A percentile compares a stretch with the other conserved stretches of the same genome.
Evolutionary conservation across 257 asterid genomes (phyloP).

Genomic region (Anisodus acutangulus): DNA sequence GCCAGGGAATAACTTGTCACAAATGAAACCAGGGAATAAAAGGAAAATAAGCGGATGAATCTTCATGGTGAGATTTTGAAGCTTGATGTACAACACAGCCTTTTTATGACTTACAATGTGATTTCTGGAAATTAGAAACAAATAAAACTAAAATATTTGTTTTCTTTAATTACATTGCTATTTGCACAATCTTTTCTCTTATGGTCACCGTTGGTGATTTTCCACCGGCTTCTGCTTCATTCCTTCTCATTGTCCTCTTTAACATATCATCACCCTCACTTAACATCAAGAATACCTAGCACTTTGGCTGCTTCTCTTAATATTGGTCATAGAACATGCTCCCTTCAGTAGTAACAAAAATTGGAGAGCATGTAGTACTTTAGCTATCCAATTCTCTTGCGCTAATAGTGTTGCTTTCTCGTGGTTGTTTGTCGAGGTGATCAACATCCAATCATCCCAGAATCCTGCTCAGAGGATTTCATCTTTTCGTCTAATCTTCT

Average conservation of each 20-base stretch:
- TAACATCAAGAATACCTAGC: background rate
- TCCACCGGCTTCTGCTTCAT: background rate
- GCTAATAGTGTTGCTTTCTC: background rate
- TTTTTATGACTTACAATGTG: background rate
- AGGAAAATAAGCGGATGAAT: background rate
- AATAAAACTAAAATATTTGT: background rate
- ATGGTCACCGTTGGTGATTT: background rate
- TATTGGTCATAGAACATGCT: background rate
- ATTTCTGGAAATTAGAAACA: background rate
- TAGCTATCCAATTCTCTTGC: background rate
- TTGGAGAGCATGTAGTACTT: background rate
- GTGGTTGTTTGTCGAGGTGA: background rate
- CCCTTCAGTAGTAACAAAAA: background rate
- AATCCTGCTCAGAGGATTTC: background rate
- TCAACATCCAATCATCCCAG: background rate
- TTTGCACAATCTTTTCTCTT: background rate
- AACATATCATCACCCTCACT: background rate
- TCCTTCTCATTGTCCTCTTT: conserved; percentile 4
- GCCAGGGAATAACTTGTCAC: background rate
- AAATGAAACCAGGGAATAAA: conserved; percentile 3
- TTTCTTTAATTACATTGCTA: background rate
- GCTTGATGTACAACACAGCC: background rate
- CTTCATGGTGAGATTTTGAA: background rate
- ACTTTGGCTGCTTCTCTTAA: background rate
- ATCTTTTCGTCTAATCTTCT: background rate